Conservation (phyloP, 768 basidiomycete genomes). For the Podaxis sp. region DNA sequence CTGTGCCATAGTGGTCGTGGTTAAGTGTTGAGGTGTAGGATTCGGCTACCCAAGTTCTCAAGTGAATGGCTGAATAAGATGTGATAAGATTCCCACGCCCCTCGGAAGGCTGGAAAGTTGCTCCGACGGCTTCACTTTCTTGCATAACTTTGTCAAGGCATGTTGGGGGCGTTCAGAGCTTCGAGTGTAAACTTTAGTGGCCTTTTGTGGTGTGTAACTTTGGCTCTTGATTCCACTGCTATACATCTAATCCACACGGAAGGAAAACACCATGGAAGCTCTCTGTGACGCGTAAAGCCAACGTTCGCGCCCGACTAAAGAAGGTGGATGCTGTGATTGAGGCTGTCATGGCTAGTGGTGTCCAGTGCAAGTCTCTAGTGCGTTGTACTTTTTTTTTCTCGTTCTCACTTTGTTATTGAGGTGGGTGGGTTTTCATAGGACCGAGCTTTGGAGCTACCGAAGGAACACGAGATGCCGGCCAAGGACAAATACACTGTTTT, state of each 20-base stretch:
- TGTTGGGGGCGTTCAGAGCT: constrained; percentile 88
- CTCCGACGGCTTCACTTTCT: constrained; percentile 9
- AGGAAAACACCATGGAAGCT: constrained; percentile 97
- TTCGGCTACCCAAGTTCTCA: not conserved
- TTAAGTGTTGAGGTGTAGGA: constrained; percentile 6
- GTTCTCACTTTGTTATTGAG: not conserved
- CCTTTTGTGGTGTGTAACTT: constrained; percentile 71
- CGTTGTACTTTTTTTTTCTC: constrained; percentile 25
- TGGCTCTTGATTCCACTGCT: not conserved
- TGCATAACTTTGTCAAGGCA: constrained; percentile 26
- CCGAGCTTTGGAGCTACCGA: constrained; percentile 79
- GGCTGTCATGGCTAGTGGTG: constrained; percentile 78
- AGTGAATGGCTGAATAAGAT: constrained; percentile 2
- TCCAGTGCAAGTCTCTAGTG: constrained; percentile 76
- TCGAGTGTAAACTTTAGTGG: constrained; percentile 67
- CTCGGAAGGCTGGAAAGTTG: constrained; percentile 11
- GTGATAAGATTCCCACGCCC: constrained; percentile 28
- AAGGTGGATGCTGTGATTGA: constrained; percentile 93
- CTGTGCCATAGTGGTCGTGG: constrained; percentile 23
- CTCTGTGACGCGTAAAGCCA: constrained; percentile 89
- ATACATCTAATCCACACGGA: not conserved
- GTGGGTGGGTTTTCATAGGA: constrained; percentile 38
- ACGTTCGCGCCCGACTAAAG: constrained; percentile 85
- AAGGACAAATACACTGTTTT: constrained; percentile 97
- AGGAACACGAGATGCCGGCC: constrained; percentile 89